A percentile compares a stretch with the other conserved stretches of the same genome.
Evolutionary conservation across 139 green algal species (phyloP).

Genomic region (Tetradesmus lagerheimii): DNA sequence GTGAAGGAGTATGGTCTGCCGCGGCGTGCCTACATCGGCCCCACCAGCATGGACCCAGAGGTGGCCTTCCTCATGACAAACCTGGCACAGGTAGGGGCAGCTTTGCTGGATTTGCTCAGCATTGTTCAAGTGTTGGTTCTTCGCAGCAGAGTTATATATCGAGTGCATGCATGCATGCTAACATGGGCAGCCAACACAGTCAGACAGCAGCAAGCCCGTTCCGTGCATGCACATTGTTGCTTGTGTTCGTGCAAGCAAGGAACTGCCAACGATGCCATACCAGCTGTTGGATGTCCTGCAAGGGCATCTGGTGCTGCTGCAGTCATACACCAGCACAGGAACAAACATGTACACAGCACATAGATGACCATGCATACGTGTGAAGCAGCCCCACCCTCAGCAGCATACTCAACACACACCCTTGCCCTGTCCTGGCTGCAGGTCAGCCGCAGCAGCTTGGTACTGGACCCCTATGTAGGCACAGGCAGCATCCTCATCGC

Average conservation of each 20-base stretch:
- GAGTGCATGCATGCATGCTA: too few relatives aligned
- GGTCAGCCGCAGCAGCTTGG: background rate
- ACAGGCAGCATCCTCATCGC: slow-evolving; percentile 93
- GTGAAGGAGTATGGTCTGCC: slow-evolving; percentile 15
- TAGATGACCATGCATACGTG: too few relatives aligned
- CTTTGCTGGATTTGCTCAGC: background rate
- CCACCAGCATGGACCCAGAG: slow-evolving; percentile 96
- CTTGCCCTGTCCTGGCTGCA: background rate
- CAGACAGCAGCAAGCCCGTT: too few relatives aligned
- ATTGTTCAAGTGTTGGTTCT: background rate
- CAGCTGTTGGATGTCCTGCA: too few relatives aligned
- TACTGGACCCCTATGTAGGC: slow-evolving; percentile 75
- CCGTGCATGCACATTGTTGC: background rate
- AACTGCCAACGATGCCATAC: too few relatives aligned
- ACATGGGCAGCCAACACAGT: too few relatives aligned
- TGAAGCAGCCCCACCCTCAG: too few relatives aligned
- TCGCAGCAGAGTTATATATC: background rate
- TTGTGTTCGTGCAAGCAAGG: too few relatives aligned
- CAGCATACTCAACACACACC: too few relatives aligned
- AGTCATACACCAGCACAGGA: too few relatives aligned
- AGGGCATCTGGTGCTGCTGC: too few relatives aligned
- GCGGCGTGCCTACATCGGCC: slow-evolving; percentile 89
- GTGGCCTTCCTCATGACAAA: slow-evolving; percentile 97
- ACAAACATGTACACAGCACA: too few relatives aligned
- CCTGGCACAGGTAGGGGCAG: slow-evolving; percentile 70